Conservation (phyloP, 2,329 filamentous ascomycete species). For the Colletotrichum sp. region DNA sequence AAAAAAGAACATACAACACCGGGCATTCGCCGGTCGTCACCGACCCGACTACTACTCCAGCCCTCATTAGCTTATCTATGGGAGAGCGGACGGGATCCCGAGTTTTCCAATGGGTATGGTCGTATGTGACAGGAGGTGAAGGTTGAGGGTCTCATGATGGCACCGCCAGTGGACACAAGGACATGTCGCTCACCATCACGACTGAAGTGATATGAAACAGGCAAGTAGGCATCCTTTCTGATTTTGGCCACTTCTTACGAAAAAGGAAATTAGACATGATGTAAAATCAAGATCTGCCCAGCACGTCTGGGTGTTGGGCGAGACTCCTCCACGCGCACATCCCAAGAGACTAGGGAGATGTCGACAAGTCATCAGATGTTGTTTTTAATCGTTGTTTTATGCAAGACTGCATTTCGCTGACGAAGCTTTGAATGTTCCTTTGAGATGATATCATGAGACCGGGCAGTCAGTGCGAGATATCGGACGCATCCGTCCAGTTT, state of each 20-base stretch:
- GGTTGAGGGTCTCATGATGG: not conserved
- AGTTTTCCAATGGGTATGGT: constrained; percentile 7
- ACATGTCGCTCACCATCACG: not conserved
- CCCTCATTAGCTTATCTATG: not conserved
- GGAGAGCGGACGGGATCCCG: constrained; percentile 4
- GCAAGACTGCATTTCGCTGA: not conserved
- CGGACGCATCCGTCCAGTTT: not conserved
- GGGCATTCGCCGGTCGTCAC: not conserved
- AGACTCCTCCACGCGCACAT: not conserved
- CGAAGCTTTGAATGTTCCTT: not conserved
- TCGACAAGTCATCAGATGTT: not conserved
- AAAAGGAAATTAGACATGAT: not conserved
- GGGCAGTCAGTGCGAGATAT: not conserved
- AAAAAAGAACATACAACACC: not conserved
- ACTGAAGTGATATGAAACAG: not conserved
- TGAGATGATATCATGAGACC: not conserved
- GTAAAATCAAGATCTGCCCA: not conserved
- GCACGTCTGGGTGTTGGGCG: not conserved
- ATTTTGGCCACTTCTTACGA: not conserved
- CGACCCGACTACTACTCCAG: not conserved
- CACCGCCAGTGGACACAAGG: not conserved
- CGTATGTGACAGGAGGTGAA: not conserved
- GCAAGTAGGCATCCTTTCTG: not conserved
- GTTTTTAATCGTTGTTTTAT: not conserved
- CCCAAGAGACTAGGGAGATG: not conserved